Conservation (phyloP, 1,284 basidiomycete genomes). For the Marasmius fiardii region DNA sequence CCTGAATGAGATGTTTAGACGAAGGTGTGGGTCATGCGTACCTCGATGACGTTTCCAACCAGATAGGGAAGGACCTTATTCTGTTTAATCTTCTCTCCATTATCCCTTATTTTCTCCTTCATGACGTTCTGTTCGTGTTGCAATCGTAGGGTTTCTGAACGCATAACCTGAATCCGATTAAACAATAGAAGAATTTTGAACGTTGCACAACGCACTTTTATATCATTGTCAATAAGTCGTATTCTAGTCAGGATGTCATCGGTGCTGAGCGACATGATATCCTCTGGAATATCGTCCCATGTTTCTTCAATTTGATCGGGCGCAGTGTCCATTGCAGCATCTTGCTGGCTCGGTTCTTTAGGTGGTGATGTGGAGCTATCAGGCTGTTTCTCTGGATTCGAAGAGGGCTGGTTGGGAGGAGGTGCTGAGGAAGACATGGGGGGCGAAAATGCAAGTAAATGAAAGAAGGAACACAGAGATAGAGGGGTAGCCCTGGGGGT, state of each 20-base stretch:
- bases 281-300: slow-evolving; percentile 82
- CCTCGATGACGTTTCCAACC: slow-evolving; percentile 97
- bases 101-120: slow-evolving; percentile 98
- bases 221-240: slow-evolving; percentile 91
- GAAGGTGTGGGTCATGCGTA: slow-evolving; percentile 24
- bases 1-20: slow-evolving; percentile 10
- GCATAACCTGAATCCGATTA: slow-evolving; percentile 71
- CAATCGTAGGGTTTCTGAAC: slow-evolving; percentile 88
- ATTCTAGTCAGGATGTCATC: slow-evolving; percentile 87
- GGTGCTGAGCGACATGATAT: slow-evolving; percentile 67
- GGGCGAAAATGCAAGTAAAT: slow-evolving; percentile 14
- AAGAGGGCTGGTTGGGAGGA: slow-evolving; percentile 49
- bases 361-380: slow-evolving; percentile 34
- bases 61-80: slow-evolving; percentile 99
- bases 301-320: slow-evolving; percentile 71
- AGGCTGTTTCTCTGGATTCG: slow-evolving; percentile 49
- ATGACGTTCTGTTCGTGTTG: slow-evolving; percentile 94
- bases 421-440: slow-evolving; percentile 67
- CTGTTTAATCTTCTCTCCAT: slow-evolving; percentile 98
- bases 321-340: slow-evolving; percentile 66
- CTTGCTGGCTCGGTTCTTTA: slow-evolving; percentile 28
- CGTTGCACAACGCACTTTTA: slow-evolving; percentile 61
- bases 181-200: slow-evolving; percentile 3
- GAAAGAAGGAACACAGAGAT: slow-evolving; percentile 20
- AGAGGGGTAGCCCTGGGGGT: too few relatives aligned